Conservation (phyloP, 2,329 filamentous ascomycete species). For the Didymella pinodella region DNA sequence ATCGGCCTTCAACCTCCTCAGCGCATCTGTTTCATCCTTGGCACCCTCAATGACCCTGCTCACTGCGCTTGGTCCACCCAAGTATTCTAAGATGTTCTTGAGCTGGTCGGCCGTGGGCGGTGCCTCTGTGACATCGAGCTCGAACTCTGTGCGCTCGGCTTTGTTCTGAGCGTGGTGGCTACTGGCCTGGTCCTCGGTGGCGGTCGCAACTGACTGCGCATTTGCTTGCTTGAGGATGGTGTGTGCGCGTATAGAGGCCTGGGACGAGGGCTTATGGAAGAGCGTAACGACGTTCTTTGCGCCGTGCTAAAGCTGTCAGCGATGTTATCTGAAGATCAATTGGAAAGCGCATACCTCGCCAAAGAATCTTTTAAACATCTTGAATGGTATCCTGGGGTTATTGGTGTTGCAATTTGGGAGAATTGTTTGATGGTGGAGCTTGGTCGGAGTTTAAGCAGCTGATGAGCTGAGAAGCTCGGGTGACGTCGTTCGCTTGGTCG, state of each 20-base stretch:
- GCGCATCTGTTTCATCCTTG: conserved; percentile 74
- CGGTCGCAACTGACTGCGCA: conserved; percentile 70
- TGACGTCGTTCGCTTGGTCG: conserved; percentile 40
- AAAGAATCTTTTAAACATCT: conserved; percentile 58
- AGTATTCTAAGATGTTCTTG: conserved; percentile 82
- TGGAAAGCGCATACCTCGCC: conserved; percentile 50
- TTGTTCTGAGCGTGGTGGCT: conserved; percentile 69
- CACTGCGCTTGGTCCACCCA: conserved; percentile 65
- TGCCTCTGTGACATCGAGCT: conserved; percentile 83
- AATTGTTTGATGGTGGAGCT: conserved; percentile 25
- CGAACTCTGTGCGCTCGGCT: conserved; percentile 73
- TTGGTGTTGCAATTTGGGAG: conserved; percentile 5
- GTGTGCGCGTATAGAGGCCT: conserved; percentile 75
- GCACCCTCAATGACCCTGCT: conserved; percentile 78
- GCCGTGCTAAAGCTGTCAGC: conserved; percentile 50
- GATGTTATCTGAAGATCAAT: conserved; percentile 7
- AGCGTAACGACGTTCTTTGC: conserved; percentile 85
- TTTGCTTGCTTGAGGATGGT: conserved; percentile 82
- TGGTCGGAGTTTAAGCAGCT: conserved; percentile 28
- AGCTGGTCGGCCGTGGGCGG: conserved; percentile 84
- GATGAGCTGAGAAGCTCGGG: conserved; percentile 31
- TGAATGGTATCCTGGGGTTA: conserved; percentile 21
- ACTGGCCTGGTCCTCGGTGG: conserved; percentile 78
- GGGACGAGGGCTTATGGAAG: conserved; percentile 84
- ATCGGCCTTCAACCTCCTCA: conserved; percentile 78